A percentile compares a stretch with the other conserved stretches of the same genome.
These are phyloP conservation scores for Skeletonema costatum DNA, from an alignment of 108 stramenopile genomes.

Conservation along the genomic window DNA sequence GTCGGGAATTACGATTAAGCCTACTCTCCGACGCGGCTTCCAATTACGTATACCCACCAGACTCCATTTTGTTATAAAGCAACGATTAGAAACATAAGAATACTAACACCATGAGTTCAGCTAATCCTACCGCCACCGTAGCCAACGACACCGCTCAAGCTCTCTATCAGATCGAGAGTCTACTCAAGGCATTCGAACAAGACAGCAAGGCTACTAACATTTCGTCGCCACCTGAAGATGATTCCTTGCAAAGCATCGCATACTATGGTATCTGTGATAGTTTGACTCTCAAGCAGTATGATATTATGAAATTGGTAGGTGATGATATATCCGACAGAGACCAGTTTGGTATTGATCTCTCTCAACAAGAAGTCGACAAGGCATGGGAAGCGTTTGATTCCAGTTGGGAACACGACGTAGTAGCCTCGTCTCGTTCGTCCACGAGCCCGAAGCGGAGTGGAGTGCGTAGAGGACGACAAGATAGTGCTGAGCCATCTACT, in stretches of 20 bases:
- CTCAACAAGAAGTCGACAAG: background rate
- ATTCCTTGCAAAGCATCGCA: background rate
- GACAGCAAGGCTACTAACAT: background rate
- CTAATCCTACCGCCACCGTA: background rate
- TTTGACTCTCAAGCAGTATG: background rate
- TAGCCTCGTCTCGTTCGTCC: background rate
- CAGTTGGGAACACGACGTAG: background rate
- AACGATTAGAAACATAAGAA: too few species aligned
- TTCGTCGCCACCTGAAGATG: background rate
- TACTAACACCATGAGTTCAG: background rate
- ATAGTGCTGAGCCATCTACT: background rate
- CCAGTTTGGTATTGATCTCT: background rate
- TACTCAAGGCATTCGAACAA: background rate
- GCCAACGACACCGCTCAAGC: background rate
- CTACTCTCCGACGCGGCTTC: too few species aligned
- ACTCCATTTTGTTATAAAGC: too few species aligned
- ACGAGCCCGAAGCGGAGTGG: background rate
- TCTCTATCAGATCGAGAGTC: background rate
- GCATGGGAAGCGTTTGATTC: background rate
- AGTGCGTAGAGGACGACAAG: background rate
- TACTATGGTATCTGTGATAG: background rate
- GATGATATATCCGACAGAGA: background rate
- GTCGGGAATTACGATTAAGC: too few species aligned
- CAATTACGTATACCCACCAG: too few species aligned
- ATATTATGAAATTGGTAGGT: background rate